phyloP scores from a whole-genome alignment of 306 rosid species.

The Dryas drummondii region DNA sequence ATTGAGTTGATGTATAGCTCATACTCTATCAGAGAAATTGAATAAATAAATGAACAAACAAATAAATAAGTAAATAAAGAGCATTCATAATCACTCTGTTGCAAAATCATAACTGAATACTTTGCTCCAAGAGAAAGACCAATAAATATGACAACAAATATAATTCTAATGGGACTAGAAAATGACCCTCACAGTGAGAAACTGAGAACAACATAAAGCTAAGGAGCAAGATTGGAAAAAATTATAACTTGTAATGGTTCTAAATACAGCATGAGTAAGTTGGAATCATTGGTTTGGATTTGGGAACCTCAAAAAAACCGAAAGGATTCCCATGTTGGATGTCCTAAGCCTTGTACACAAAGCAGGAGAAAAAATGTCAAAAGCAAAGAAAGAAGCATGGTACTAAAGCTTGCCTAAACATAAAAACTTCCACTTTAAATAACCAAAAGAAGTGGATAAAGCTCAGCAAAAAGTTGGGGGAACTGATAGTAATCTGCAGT shows the following conservation, averaged over 20 bases:
- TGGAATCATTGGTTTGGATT: not conserved
- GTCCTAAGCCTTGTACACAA: constrained; percentile 5
- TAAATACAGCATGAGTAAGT: not conserved
- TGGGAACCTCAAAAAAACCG: not conserved
- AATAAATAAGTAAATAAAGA: not conserved
- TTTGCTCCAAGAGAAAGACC: constrained; percentile 7
- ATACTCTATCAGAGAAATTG: constrained; percentile 35
- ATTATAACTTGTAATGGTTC: too few species aligned
- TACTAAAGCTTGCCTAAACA: not conserved
- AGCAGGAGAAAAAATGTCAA: not conserved
- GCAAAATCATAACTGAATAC: not conserved
- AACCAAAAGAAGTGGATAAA: constrained; percentile 15
- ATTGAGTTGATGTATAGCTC: constrained; percentile 63
- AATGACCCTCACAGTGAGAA: not conserved
- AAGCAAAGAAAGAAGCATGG: constrained; percentile 4
- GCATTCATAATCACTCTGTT: not conserved
- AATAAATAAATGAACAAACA: not conserved
- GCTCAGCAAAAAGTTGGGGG: constrained; percentile 1
- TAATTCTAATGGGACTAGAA: not conserved
- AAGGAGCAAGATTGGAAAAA: not conserved
- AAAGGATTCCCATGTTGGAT: not conserved
- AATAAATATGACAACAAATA: not conserved
- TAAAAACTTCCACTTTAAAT: constrained; percentile 7
- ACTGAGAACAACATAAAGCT: not conserved
- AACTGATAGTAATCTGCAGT: constrained; percentile 2